phyloP scores from a whole-genome alignment of 2,329 filamentous ascomycete genomes.

The Monosporascus sp. region DNA sequence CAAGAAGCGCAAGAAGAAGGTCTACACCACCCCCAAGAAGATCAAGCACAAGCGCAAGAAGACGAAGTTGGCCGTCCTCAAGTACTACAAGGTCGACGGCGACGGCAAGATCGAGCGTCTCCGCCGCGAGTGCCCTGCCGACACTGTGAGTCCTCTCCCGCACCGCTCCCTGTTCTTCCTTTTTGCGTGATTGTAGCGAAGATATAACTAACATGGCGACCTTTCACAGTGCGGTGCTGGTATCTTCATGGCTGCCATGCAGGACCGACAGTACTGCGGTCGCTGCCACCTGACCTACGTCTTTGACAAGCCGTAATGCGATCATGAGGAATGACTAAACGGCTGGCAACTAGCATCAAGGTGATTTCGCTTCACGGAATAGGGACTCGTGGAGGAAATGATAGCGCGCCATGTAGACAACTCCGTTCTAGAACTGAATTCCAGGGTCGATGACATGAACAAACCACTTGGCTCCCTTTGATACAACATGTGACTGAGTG shows the following conservation, averaged over 20 bases:
- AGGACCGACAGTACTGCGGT: constrained; percentile 97
- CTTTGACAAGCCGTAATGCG: constrained; percentile 53
- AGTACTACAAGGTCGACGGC: constrained; percentile 99
- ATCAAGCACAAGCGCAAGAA: constrained; percentile 99
- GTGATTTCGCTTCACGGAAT: not conserved
- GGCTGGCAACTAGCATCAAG: not conserved
- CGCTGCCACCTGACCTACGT: constrained; percentile 70
- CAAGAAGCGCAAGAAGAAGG: constrained; percentile 99
- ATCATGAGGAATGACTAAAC: not conserved
- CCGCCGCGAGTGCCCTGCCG: constrained; percentile 91
- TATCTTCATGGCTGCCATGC: constrained; percentile 99
- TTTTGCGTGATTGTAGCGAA: not conserved
- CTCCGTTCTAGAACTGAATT: not conserved
- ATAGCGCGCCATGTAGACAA: not conserved
- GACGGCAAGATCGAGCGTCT: constrained; percentile 99
- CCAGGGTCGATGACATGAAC: not conserved
- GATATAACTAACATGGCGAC: constrained; percentile 27
- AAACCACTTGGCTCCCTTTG: not conserved
- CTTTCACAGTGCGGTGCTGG: constrained; percentile 81
- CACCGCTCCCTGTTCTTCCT: not conserved
- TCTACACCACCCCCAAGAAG: constrained; percentile 99
- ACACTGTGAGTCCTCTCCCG: constrained; percentile 60
- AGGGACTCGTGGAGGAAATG: not conserved
- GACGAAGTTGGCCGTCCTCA: constrained; percentile 99
- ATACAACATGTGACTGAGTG: too few relatives aligned